Conservation (phyloP, 2,329 filamentous ascomycete genomes). For the Pyrenochaeta sp. region DNA sequence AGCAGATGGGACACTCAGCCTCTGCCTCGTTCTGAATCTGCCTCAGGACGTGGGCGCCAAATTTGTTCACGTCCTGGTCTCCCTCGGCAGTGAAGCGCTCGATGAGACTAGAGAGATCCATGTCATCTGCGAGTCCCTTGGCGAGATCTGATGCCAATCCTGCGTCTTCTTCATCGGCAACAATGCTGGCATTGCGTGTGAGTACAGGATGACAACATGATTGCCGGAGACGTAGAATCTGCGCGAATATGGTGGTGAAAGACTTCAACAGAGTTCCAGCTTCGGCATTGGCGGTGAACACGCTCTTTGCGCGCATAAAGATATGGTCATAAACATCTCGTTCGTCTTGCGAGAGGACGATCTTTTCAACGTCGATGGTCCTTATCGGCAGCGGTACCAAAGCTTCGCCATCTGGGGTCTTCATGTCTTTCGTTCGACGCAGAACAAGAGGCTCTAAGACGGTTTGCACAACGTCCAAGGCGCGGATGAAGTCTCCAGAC, state of each 20-base stretch:
- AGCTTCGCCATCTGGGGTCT: slow-evolving; percentile 83
- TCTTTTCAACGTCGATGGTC: slow-evolving; percentile 82
- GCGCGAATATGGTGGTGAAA: slow-evolving; percentile 96
- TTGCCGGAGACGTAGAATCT: slow-evolving; percentile 90
- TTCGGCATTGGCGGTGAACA: slow-evolving; percentile 86
- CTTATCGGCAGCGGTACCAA: slow-evolving; percentile 84
- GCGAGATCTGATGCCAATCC: slow-evolving; percentile 78
- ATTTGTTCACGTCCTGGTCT: slow-evolving; percentile 71
- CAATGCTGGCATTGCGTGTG: slow-evolving; percentile 82
- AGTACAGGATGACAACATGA: slow-evolving; percentile 93
- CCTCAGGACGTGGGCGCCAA: slow-evolving; percentile 84
- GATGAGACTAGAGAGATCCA: slow-evolving; percentile 90
- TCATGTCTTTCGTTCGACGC: slow-evolving; percentile 97
- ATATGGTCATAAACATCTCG: slow-evolving; percentile 93
- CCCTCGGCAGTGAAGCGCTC: slow-evolving; percentile 76
- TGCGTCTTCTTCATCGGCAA: slow-evolving; percentile 88
- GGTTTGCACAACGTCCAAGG: slow-evolving; percentile 95
- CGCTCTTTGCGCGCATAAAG: slow-evolving; percentile 80
- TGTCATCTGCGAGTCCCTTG: slow-evolving; percentile 88
- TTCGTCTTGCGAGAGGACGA: slow-evolving; percentile 85
- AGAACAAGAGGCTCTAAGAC: slow-evolving; percentile 96
- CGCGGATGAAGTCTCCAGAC: slow-evolving; percentile 90
- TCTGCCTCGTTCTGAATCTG: slow-evolving; percentile 91
- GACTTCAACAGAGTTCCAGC: slow-evolving; percentile 93
- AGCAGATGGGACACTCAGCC: slow-evolving; percentile 92